A percentile compares a stretch with the other conserved stretches of the same genome.
phyloP scores from a whole-genome alignment of 768 basidiomycete genomes.

The Termitomyces sp. region DNA sequence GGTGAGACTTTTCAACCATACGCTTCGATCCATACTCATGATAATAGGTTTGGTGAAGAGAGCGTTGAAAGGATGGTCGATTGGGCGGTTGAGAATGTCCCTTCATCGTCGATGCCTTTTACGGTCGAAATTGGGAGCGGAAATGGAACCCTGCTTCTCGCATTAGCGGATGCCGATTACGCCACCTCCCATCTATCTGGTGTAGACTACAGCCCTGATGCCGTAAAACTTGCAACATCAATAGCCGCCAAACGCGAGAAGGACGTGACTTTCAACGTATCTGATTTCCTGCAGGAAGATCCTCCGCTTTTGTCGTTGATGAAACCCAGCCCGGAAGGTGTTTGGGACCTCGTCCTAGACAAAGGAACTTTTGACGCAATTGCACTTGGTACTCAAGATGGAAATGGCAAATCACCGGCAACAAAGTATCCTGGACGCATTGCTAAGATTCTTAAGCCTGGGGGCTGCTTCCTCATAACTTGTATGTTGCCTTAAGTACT shows the following conservation, averaged over 20 bases:
- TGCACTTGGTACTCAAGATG: constrained; percentile 59
- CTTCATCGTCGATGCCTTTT: constrained; percentile 37
- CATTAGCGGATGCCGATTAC: constrained; percentile 65
- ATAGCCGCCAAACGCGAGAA: constrained; percentile 45
- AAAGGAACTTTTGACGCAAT: constrained; percentile 92
- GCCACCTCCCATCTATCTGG: constrained; percentile 45
- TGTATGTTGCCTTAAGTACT: constrained; percentile 40
- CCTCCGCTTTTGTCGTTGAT: constrained; percentile 29
- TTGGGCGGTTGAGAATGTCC: constrained; percentile 56
- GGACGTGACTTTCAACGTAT: constrained; percentile 47
- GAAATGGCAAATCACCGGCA: constrained; percentile 44
- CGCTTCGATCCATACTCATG: background rate
- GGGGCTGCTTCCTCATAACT: constrained; percentile 72
- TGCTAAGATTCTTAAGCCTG: constrained; percentile 50
- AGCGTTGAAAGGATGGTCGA: constrained; percentile 75
- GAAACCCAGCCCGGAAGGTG: constrained; percentile 15
- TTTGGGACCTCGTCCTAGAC: constrained; percentile 76
- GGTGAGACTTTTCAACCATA: constrained; percentile 37
- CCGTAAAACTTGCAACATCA: constrained; percentile 54
- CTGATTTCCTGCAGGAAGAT: constrained; percentile 60
- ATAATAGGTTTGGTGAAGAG: constrained; percentile 71
- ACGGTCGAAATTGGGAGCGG: constrained; percentile 78
- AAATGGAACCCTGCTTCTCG: constrained; percentile 73
- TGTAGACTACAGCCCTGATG: constrained; percentile 73
- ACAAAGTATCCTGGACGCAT: constrained; percentile 58